Base-by-base conservation (phyloP, 2,329 filamentous ascomycete genomes). In the Colletotrichum brevisporum region DNA sequence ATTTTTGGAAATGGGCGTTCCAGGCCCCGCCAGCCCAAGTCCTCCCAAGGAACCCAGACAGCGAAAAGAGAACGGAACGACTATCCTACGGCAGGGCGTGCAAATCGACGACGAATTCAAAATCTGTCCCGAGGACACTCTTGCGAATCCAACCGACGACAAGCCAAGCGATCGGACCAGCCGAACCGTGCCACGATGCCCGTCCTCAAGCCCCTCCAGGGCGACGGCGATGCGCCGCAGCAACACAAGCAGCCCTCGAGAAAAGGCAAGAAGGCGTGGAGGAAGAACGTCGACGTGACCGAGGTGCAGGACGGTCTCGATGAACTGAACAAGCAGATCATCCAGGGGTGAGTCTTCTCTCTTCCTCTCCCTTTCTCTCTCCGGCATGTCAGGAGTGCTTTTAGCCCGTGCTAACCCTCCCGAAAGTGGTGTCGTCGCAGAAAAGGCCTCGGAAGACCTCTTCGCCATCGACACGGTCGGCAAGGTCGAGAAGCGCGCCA, bases 201-300 rank as follows among this genome's bases (percentile, higher is more conserved):
- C n/a, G 82, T 87, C 27, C 74, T 90, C 31, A 80, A 82, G 73
- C 81, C 83, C 55, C 81, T 80, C 56, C 80, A 84, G 48, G 86
- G 82, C 69, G 82, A 86, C 43, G 81, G 82, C 13, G 82, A 86
- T 43, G 92, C 93, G 18, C 95, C 94, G 12, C 90, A 91, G 71
- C 94, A 97, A 74, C 90, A 92, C 82, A 94, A 89, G 72, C 96
- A 99, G 81, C 90, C 94, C 27, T 98, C 95, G 5, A 89, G 96
- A 78, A 99, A 99, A 80, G 96, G 97, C 75, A 98, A 98, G 83
- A 98, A 97, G 84, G 95, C 96, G 39, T 99, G 96, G 96, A 89
- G 96, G 78, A 99, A 98, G 81, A 97, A 99, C 83, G 94, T 99
- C 80, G 94, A 99, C 82, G 89, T 98, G 71, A 92, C 93, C 31